Evolutionary conservation across 345 rosid species (phyloP).

Genomic region (Firmiana major): DNA sequence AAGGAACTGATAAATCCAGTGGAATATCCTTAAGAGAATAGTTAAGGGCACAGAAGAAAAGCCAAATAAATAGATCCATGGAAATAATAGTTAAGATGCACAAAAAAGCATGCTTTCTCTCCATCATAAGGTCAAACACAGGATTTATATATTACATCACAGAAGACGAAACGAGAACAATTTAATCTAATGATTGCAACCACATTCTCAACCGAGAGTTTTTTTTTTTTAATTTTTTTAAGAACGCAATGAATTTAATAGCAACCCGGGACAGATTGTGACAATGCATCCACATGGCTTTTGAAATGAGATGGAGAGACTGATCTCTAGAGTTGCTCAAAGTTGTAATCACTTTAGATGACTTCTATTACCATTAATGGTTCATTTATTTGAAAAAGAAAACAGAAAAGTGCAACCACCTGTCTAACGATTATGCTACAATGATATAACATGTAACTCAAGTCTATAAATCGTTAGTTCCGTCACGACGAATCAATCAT

Average conservation of each 20-base stretch:
- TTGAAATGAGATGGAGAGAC: background rate
- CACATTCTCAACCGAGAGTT: background rate
- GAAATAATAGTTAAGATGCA: background rate
- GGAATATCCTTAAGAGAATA: background rate
- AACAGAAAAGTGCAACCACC: background rate
- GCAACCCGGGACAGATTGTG: background rate
- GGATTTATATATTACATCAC: background rate
- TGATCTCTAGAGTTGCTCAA: background rate
- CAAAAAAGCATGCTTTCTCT: background rate
- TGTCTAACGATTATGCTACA: background rate
- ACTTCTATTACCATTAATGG: background rate
- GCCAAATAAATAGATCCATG: background rate
- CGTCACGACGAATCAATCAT: background rate
- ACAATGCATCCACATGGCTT: background rate
- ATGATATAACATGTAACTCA: background rate
- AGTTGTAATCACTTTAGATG: background rate
- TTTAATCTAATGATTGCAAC: background rate
- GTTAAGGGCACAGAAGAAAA: background rate
- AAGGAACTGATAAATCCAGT: background rate
- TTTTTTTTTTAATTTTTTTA: background rate
- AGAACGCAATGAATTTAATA: background rate
- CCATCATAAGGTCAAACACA: background rate
- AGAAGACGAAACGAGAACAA: background rate
- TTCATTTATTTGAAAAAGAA: background rate
- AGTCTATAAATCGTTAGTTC: background rate